Evolutionary conservation across 2,329 filamentous ascomycete species (phyloP), one percentile per base, ranked within the genome.

Genomic region (Fusarium sulawesiense): DNA sequence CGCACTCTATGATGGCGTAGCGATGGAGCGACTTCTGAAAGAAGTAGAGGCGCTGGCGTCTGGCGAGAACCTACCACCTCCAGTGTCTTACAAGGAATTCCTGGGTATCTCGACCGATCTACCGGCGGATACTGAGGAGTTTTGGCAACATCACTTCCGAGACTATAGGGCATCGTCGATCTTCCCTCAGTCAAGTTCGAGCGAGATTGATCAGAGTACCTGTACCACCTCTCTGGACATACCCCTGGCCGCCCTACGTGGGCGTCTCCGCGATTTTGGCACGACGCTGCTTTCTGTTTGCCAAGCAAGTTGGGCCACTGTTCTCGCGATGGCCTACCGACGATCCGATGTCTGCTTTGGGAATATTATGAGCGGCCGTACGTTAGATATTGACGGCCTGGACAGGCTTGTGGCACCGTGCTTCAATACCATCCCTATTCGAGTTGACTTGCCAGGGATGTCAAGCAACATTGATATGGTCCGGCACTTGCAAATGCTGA

Each of bases 381-480:
- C 89, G 1, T 76, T 93, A 12, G 80, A 88, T 1, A 78, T 94
- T 4, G 85, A 91, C 8, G 87, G 86, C 0, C 83, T 95, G 13
- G 89, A 94, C 40, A 83, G 85, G 6, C 86, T 97, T 8, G 87
- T 97, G n/a, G 93, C 93, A 0, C 94, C 94, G 0, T 97, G 93
- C 77, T 97, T 98, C 83, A 98, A 97, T 76, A 97, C 94, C 0
- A 80, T 97, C 14, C 93, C 94, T 0, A 76, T 94, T 3, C 87
- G 93, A 27, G 80, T 89, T 18, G 80, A 88, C 32, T 65, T 92
- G 12, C 79, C 83, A 2, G 76, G 76, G 4, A 77, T 77, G 3
- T 81, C 78, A 1, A 85, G 84, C 18, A 89, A 90, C 60, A 73
- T 83, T 1, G 85, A 89, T 7, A 76, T 94, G 13, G 80, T 91